phyloP scores from a whole-genome alignment of 2,329 filamentous ascomycete species.

The Arachnomyces sp. region DNA sequence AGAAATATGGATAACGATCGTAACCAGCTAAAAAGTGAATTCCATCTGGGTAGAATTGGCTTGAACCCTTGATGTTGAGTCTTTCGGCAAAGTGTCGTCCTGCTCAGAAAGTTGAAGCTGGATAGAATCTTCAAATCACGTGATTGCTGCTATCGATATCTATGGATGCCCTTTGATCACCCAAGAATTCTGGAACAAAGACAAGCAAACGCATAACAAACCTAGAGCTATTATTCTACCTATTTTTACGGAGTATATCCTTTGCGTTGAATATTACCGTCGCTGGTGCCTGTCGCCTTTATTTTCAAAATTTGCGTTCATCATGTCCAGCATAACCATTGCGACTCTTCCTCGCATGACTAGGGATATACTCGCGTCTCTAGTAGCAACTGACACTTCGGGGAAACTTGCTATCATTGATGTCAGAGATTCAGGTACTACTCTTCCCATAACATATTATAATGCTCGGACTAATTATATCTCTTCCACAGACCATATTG shows the following conservation, averaged over 20 bases:
- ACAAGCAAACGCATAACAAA: no score
- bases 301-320: background rate
- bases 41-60: no score
- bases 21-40: no score
- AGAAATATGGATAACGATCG: no score
- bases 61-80: no score
- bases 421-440: slow-evolving; percentile 70
- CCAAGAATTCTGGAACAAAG: background rate
- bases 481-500: slow-evolving; percentile 62
- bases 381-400: slow-evolving; percentile 49
- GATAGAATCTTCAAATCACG: slow-evolving; percentile 4
- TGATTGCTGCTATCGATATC: background rate
- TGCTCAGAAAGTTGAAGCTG: slow-evolving; percentile 3
- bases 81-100: slow-evolving; percentile 6
- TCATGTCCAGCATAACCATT: slow-evolving; percentile 52
- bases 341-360: slow-evolving; percentile 59
- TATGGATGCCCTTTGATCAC: background rate
- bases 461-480: background rate
- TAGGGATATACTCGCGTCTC: slow-evolving; percentile 59
- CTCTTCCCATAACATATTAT: slow-evolving; percentile 1
- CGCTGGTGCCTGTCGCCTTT: no score
- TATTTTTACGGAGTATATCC: no score
- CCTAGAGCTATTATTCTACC: no score
- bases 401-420: slow-evolving; percentile 67
- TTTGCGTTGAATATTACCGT: no score